phyloP scores from a whole-genome alignment of 2,329 filamentous ascomycete genomes.

The Furcasterigmium furcatum region DNA sequence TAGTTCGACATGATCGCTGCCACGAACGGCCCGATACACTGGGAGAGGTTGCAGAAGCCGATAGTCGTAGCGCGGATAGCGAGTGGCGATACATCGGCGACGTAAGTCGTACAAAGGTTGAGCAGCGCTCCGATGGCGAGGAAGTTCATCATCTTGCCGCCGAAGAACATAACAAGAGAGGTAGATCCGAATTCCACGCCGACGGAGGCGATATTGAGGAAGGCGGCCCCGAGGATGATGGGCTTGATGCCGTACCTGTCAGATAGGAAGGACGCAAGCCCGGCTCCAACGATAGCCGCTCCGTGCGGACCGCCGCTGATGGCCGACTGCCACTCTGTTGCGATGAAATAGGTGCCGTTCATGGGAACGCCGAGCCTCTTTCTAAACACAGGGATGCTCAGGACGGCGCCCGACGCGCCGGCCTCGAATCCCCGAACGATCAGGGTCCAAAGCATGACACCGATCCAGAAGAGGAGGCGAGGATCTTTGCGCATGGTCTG shows the following conservation, averaged over 20 bases:
- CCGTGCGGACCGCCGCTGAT: conserved; percentile 19
- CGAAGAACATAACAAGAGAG: conserved; percentile 23
- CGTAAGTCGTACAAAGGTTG: conserved; percentile 32
- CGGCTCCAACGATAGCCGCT: conserved; percentile 19
- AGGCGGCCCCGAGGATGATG: conserved; percentile 12
- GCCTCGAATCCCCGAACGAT: conserved; percentile 23
- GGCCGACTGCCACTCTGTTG: conserved; percentile 22
- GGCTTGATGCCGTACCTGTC: conserved; percentile 20
- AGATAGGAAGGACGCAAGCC: conserved; percentile 17
- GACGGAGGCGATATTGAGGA: conserved; percentile 21
- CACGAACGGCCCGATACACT: conserved; percentile 33
- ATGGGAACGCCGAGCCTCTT: conserved; percentile 13
- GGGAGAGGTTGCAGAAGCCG: conserved; percentile 33
- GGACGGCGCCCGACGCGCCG: conserved; percentile 16
- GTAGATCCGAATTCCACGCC: conserved; percentile 24
- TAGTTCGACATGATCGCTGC: conserved; percentile 31
- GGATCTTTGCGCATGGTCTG: conserved; percentile 21
- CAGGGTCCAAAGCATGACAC: conserved; percentile 24
- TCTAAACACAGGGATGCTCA: conserved; percentile 16
- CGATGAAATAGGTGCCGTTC: conserved; percentile 16
- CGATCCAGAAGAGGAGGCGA: conserved; percentile 23
- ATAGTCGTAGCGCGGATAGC: conserved; percentile 30
- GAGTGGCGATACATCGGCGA: conserved; percentile 32
- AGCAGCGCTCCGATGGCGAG: conserved; percentile 29
- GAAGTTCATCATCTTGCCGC: conserved; percentile 24